A percentile compares a stretch with the other conserved stretches of the same genome.
Evolutionary conservation across 306 rosid species (phyloP).

Genomic region (Arachis stenosperma): DNA sequence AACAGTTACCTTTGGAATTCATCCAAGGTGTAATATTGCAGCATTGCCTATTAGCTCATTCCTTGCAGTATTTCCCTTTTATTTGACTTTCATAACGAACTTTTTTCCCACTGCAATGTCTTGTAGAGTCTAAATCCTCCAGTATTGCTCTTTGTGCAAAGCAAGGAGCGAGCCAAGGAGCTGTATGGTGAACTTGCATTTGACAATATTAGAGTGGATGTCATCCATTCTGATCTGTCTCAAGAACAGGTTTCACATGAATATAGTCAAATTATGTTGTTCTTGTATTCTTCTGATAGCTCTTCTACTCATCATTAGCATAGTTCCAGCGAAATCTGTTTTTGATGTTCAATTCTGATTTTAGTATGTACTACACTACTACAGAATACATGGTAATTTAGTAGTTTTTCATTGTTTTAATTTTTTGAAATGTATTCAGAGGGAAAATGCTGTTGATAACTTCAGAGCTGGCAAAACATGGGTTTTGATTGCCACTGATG

Average conservation of each 20-base stretch:
- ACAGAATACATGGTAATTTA: constrained; percentile 3
- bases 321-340: constrained; percentile 6
- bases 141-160: constrained; percentile 84
- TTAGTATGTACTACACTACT: constrained; percentile 2
- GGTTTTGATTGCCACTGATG: constrained; percentile 97
- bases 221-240: constrained; percentile 86
- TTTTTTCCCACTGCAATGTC: constrained; percentile 30
- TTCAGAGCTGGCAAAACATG: constrained; percentile 96
- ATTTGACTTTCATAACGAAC: constrained; percentile 34
- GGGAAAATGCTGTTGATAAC: constrained; percentile 83
- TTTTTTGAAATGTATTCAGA: constrained; percentile 52
- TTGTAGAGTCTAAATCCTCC: constrained; percentile 89
- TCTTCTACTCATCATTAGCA: not conserved
- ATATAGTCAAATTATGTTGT: constrained; percentile 31
- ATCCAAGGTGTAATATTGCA: constrained; percentile 13
- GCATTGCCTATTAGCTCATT: constrained; percentile 9
- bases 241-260: constrained; percentile 66
- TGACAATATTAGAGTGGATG: constrained; percentile 80
- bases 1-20: constrained; percentile 16
- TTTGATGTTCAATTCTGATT: not conserved
- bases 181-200: constrained; percentile 72
- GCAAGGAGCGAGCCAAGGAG: constrained; percentile 97
- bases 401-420: constrained; percentile 30
- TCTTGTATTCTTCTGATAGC: constrained; percentile 25
- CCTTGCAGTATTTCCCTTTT: constrained; percentile 15